Conservation (phyloP, 108 stramenopile genomes). For the Stephanodiscus minutulus region DNA sequence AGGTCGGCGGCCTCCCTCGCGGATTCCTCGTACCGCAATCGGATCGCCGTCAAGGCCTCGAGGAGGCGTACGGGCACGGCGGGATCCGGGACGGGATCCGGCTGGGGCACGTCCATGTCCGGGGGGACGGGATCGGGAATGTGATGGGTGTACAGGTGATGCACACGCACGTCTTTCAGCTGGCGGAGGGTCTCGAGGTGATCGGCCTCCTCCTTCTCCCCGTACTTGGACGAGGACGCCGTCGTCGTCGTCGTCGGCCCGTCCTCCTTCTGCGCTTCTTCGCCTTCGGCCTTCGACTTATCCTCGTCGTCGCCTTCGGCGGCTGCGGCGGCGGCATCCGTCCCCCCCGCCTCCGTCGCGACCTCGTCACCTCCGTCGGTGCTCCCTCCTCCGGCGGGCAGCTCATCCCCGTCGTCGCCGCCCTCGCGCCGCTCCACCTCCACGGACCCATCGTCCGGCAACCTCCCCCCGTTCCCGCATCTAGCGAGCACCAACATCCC, state of each 20-base stretch:
- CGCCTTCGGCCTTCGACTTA: background rate
- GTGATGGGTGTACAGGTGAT: slow-evolving; percentile 38
- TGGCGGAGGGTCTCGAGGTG: slow-evolving; percentile 34
- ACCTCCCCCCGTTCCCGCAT: slow-evolving; percentile 2
- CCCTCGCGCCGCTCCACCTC: no score
- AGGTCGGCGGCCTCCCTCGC: slow-evolving; percentile 6
- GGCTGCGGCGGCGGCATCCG: background rate
- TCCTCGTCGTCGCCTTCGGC: background rate
- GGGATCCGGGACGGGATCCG: slow-evolving; percentile 33
- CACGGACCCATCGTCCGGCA: slow-evolving; percentile 10
- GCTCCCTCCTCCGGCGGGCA: no score
- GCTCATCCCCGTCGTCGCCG: background rate
- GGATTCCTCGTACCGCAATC: slow-evolving; percentile 23
- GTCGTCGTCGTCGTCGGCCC: no score
- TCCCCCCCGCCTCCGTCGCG: background rate
- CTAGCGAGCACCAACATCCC: slow-evolving; percentile 23
- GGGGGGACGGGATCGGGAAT: slow-evolving; percentile 49
- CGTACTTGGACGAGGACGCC: slow-evolving; percentile 12
- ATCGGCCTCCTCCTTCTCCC: slow-evolving; percentile 15
- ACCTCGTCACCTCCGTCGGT: background rate
- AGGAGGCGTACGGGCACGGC: slow-evolving; percentile 27
- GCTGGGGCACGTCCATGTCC: slow-evolving; percentile 38
- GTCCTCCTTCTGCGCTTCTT: slow-evolving; percentile 2
- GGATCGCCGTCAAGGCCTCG: slow-evolving; percentile 35
- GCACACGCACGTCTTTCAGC: slow-evolving; percentile 9